Percentiles rank a stretch among this genome's conserved stretches.
Conservation (phyloP, 805 yeast genomes). For the Peterozyma toletana region DNA sequence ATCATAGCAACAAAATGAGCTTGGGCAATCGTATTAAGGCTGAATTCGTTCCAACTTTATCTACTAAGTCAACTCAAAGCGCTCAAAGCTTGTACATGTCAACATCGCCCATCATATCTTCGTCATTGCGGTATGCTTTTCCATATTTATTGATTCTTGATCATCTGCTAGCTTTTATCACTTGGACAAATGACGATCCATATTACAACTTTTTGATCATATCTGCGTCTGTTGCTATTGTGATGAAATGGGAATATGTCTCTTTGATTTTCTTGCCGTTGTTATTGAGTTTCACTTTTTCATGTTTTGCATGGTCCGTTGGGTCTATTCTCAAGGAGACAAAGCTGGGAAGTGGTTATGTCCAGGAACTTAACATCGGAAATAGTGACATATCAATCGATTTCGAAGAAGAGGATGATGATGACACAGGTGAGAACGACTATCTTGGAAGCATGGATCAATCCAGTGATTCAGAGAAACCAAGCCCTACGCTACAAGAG, state of each 20-base stretch:
- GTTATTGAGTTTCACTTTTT: constrained; percentile 25
- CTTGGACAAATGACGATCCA: constrained; percentile 50
- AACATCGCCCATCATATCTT: constrained; percentile 34
- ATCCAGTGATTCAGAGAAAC: background rate
- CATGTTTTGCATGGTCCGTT: constrained; percentile 37
- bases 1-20: too few relatives aligned
- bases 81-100: too few relatives aligned
- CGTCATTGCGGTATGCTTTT: constrained; percentile 38
- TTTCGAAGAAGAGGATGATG: background rate
- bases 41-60: too few relatives aligned
- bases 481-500: constrained; percentile 42
- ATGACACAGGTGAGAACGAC: background rate
- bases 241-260: constrained; percentile 35
- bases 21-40: too few relatives aligned
- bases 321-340: constrained; percentile 34
- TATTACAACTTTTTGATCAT: constrained; percentile 37
- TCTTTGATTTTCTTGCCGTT: constrained; percentile 31
- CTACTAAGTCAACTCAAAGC: too few relatives aligned
- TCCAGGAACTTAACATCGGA: constrained; percentile 34
- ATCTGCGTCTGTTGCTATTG: constrained; percentile 28
- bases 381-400: background rate
- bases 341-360: constrained; percentile 16
- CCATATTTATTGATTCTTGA: constrained; percentile 41
- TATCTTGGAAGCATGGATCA: background rate
- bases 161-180: constrained; percentile 32